These are phyloP conservation scores for Fusarium kyushuense DNA, from an alignment of 2,329 filamentous ascomycete genomes.

Conservation along the genomic window DNA sequence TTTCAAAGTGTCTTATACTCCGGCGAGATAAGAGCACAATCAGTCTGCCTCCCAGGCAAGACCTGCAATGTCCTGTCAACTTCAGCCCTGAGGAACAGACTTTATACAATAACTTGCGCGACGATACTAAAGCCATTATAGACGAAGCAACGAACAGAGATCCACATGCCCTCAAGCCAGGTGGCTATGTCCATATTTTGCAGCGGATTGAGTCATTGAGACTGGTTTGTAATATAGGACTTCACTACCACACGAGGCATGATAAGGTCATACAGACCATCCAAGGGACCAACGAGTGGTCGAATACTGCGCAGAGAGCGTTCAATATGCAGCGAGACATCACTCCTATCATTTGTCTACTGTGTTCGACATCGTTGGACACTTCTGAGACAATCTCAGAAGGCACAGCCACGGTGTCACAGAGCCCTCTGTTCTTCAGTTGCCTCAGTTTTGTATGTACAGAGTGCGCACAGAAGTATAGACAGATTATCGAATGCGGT, in stretches of 20 bases:
- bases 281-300: constrained; percentile 30
- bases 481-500: constrained; percentile 32
- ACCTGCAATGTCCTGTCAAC: constrained; percentile 52
- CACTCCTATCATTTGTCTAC: constrained; percentile 43
- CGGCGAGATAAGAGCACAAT: constrained; percentile 56
- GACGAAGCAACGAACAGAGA: constrained; percentile 51
- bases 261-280: constrained; percentile 6
- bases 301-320: constrained; percentile 47
- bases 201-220: constrained; percentile 60
- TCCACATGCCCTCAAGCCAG: constrained; percentile 6
- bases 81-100: constrained; percentile 53
- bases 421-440: constrained; percentile 46
- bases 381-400: constrained; percentile 42
- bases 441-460: constrained; percentile 53
- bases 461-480: constrained; percentile 42
- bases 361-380: constrained; percentile 47
- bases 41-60: constrained; percentile 53
- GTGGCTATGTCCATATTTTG: constrained; percentile 56
- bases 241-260: constrained; percentile 54
- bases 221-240: constrained; percentile 60
- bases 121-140: constrained; percentile 48
- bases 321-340: constrained; percentile 53
- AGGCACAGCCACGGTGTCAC: neutral
- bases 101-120: constrained; percentile 51
- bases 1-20: constrained; percentile 55